Base-by-base conservation (phyloP, 2,329 filamentous ascomycete species). In the Uncinocarpus reesii region DNA sequence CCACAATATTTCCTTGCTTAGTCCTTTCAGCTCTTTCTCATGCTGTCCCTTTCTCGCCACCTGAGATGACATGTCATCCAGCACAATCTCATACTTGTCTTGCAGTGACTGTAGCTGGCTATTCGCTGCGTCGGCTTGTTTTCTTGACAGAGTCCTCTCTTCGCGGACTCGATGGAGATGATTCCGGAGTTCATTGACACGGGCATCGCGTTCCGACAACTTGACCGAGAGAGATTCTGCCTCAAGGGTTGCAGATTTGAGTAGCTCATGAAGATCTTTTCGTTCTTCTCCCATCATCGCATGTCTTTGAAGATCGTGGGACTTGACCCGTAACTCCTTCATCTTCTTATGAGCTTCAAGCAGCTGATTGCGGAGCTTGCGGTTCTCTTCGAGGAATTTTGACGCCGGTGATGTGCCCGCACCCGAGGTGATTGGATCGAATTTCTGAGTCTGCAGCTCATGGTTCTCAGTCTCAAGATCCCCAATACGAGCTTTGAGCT, bases 1-100 rank as follows among this genome's bases (percentile, higher is more conserved):
- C 80, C 86, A 96, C 59, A 88, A 79, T 63, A 96, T 90, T 68
- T 96, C 89, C 69, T 92, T 84, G 46, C 80, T 78, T 61, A 96
- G 75, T 15, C 90, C 90, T 56, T 81, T 79, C 46, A 95, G 79
- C 58, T 87, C 80, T 38, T 83, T 80, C 42, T 76, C 72, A 62
- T 72, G 59, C 55, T 65, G 58, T 60, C 63, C 56, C 60, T 70
- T 63, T 68, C 70, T 66, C 67, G 58, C 66, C 62, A 56, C 57
- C 31, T 59, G 67, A 34, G 56, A 57, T 37, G 59, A 61, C 11
- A 71, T 59, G 46, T 71, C 73, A 51, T 76, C 71, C 15, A 75
- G 66, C 11, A 77, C 74, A 20, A 80, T 74, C 59, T 87, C 81
- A 57, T 79, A 79, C 21, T 83, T 81, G 3, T 78, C 77, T 43